Base-by-base conservation (phyloP, 75 land plant genomes). In the Azolla pinnata region DNA sequence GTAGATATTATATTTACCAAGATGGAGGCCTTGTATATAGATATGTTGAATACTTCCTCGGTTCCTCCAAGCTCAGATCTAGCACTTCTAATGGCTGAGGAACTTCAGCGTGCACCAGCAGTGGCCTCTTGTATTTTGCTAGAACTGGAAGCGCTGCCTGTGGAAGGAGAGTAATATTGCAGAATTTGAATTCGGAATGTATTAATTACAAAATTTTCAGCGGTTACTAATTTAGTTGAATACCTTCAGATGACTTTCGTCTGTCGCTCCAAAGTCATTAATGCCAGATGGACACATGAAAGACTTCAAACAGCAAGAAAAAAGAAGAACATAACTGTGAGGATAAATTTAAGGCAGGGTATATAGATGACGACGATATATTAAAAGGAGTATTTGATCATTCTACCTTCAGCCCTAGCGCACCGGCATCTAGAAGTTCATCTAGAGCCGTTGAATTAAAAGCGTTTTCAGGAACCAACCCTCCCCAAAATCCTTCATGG, bases 271-370 rank as follows among this genome's bases (percentile, higher is more conserved):
- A 62, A 95, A 95, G 77, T 95, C 99, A 72, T 81, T 76, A 67
- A 95, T 85, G 45, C 99, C 99, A 23, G 99, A 95, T 61, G 99
- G 99, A 63, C 96, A 89, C 99, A 95, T 95, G 62, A 95, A 89
- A 59, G 99, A 95, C 99, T 89, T 60, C 69, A 79, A 26, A 52
- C 18, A 52, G 4, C 2, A 47, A 47, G 20, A 4, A 47, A 35
- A 47, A 47, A 47, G 4, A 47, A 47, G 50, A 7, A 47, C 20
- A 12, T 20, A 47, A 55, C 29, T 4, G 16, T 25, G 28, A 55
- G 57, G 8, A 55, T 17, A 25, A 26, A 14, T 25, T 25, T n/a
- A 14, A 4, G 28, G 8, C 8, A 5, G n/a, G 53, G 8, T 51
- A 23, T 23, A 19, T 18, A 18, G 18, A 9, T 8, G n/a, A n/a